phyloP scores from a whole-genome alignment of 192 early-diverging fungal genomes.

The Geranomyces variabilis region DNA sequence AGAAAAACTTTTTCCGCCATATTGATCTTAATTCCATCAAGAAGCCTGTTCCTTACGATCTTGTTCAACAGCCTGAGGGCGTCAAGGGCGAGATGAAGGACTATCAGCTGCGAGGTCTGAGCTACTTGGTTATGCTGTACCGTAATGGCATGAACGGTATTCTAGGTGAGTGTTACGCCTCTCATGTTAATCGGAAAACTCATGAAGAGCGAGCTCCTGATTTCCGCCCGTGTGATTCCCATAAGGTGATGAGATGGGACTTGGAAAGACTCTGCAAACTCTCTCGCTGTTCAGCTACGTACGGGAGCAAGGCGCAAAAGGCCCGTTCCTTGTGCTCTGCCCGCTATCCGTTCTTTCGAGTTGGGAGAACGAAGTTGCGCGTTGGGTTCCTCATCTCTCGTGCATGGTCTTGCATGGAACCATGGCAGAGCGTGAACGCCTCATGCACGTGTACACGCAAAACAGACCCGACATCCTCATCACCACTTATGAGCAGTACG shows the following conservation, averaged over 20 bases:
- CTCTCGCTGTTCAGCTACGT: slow-evolving; percentile 85
- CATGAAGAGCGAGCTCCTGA: too few relatives aligned
- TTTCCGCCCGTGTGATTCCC: neutral
- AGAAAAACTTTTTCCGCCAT: slow-evolving; percentile 20
- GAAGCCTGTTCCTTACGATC: slow-evolving; percentile 3
- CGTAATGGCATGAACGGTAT: slow-evolving; percentile 97
- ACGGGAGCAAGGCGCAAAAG: slow-evolving; percentile 71
- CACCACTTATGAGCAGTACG: slow-evolving; percentile 54
- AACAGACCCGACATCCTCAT: slow-evolving; percentile 45
- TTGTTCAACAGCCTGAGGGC: slow-evolving; percentile 2
- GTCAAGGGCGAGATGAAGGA: slow-evolving; percentile 51
- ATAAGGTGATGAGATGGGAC: slow-evolving; percentile 50
- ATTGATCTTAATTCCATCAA: neutral
- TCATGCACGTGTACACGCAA: slow-evolving; percentile 32
- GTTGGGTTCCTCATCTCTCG: slow-evolving; percentile 61
- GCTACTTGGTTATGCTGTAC: slow-evolving; percentile 90
- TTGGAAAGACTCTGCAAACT: slow-evolving; percentile 88
- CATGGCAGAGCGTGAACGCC: slow-evolving; percentile 41
- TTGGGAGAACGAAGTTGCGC: slow-evolving; percentile 74
- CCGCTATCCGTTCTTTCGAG: slow-evolving; percentile 89
- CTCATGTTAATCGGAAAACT: slow-evolving; percentile 58
- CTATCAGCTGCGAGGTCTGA: slow-evolving; percentile 90
- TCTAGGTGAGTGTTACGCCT: slow-evolving; percentile 83
- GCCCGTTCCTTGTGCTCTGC: slow-evolving; percentile 85
- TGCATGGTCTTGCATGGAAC: slow-evolving; percentile 69